Percentiles rank a stretch among this genome's conserved stretches.
These are phyloP conservation scores for Phialophora macrospora DNA, from an alignment of 2,329 filamentous ascomycete species.

Conservation along the genomic window DNA sequence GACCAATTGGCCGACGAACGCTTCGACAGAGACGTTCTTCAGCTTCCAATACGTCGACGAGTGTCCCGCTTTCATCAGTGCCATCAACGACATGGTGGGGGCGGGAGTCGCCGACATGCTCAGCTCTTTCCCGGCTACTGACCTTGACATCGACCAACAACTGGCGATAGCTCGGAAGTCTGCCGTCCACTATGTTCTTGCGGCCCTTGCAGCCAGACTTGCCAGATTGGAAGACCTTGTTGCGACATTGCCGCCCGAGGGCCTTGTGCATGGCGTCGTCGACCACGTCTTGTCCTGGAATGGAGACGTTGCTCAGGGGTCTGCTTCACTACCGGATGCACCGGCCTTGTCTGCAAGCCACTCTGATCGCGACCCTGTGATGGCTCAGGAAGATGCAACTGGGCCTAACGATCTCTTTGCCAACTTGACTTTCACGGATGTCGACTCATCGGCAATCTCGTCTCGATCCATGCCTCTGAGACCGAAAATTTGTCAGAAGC, in stretches of 20 bases:
- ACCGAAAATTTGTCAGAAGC: neutral
- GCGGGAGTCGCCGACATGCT: neutral
- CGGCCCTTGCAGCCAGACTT: constrained; percentile 3
- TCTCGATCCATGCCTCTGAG: neutral
- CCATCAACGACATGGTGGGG: constrained; percentile 14
- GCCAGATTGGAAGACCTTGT: neutral
- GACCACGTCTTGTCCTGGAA: constrained; percentile 12
- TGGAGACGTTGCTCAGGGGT: neutral
- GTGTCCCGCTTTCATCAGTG: constrained; percentile 7
- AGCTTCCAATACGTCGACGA: constrained; percentile 6
- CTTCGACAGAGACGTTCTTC: constrained; percentile 14
- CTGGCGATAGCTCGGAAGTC: neutral
- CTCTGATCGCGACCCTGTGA: neutral
- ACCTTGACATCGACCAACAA: neutral
- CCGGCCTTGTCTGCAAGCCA: neutral
- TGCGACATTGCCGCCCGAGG: neutral
- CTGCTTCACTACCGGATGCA: neutral
- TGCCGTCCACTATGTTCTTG: constrained; percentile 2
- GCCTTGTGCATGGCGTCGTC: neutral
- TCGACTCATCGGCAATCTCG: neutral
- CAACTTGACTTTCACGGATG: neutral
- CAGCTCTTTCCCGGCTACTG: neutral
- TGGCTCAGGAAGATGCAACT: neutral
- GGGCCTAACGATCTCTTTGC: neutral
- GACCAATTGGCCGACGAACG: constrained; percentile 13